Percentiles rank a stretch among this genome's conserved stretches.
phyloP scores from a whole-genome alignment of 2,329 filamentous ascomycete species.

The Trichoderma koningii region DNA sequence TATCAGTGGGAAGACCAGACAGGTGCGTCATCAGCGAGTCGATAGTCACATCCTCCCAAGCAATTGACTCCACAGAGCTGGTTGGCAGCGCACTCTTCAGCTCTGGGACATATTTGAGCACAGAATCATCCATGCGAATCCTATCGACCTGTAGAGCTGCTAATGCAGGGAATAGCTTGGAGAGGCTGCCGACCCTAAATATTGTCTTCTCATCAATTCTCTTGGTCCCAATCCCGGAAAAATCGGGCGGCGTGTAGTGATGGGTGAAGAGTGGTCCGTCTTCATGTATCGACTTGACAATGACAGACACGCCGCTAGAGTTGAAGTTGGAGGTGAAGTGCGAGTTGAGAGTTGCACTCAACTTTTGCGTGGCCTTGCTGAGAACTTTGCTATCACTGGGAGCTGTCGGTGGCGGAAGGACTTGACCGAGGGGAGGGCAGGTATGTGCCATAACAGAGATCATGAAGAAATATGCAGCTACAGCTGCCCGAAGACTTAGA shows the following conservation, averaged over 20 bases:
- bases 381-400: background rate
- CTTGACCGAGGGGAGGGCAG: conserved; percentile 3
- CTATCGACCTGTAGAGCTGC: conserved; percentile 36
- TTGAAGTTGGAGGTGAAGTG: background rate
- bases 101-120: background rate
- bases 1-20: conserved; percentile 45
- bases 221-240: conserved; percentile 31
- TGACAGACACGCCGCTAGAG: background rate
- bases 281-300: conserved; percentile 5
- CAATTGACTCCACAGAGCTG: conserved; percentile 36
- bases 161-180: conserved; percentile 41
- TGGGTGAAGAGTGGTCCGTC: background rate
- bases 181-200: conserved; percentile 41
- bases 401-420: conserved; percentile 6
- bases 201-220: conserved; percentile 39
- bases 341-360: background rate
- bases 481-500: background rate
- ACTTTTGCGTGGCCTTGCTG: background rate
- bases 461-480: background rate
- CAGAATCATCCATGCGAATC: conserved; percentile 11
- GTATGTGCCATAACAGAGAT: background rate
- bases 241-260: background rate
- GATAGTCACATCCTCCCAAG: conserved; percentile 53
- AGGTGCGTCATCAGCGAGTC: conserved; percentile 49
- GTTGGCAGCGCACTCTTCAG: background rate